Evolutionary conservation across 345 rosid species (phyloP).

Genomic region (Turnera subulata): DNA sequence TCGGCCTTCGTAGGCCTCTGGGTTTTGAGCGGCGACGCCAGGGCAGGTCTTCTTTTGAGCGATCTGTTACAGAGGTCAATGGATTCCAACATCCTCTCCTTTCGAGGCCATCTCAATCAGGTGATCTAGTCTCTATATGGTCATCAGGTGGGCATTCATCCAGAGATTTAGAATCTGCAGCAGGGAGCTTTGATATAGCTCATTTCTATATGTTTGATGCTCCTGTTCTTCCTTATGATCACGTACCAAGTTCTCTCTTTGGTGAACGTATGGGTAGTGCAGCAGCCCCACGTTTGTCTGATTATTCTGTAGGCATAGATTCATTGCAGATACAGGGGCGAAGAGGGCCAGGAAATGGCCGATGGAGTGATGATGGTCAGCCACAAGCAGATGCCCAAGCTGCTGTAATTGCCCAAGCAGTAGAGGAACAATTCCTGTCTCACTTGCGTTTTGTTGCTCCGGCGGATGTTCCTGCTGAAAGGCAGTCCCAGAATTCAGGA

Average conservation of each 20-base stretch:
- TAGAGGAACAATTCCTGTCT: constrained; percentile 80
- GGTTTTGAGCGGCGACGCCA: constrained; percentile 87
- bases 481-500: constrained; percentile 58
- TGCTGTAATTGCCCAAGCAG: constrained; percentile 78
- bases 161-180: constrained; percentile 67
- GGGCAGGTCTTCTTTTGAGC: constrained; percentile 70
- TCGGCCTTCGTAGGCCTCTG: constrained; percentile 80
- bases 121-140: constrained; percentile 58
- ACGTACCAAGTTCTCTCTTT: constrained; percentile 56
- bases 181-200: constrained; percentile 68
- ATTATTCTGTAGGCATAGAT: constrained; percentile 74
- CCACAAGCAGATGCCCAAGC: constrained; percentile 80
- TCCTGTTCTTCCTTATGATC: constrained; percentile 81
- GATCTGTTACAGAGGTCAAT: constrained; percentile 63
- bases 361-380: constrained; percentile 97
- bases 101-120: constrained; percentile 72
- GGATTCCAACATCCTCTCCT: constrained; percentile 94
- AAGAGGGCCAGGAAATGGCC: constrained; percentile 79
- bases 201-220: constrained; percentile 94
- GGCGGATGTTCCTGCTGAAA: constrained; percentile 40
- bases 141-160: constrained; percentile 59
- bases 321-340: constrained; percentile 59
- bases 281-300: constrained; percentile 72
- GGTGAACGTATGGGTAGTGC: constrained; percentile 62
- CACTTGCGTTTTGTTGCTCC: constrained; percentile 51